A percentile compares a stretch with the other conserved stretches of the same genome.
phyloP scores from a whole-genome alignment of 495 filamentous ascomycete genomes.

The Letharia lupina region DNA sequence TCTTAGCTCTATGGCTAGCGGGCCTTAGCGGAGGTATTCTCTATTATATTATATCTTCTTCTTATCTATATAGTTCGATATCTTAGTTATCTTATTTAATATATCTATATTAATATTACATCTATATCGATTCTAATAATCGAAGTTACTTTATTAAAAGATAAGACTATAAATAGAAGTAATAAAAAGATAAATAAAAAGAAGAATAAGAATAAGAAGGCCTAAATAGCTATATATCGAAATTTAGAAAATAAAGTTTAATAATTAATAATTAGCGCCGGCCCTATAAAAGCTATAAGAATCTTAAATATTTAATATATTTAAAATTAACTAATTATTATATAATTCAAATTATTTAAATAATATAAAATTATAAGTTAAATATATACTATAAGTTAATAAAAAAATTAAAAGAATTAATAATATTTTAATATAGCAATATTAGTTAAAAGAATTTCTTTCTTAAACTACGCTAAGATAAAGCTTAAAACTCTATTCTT shows the following conservation, averaged over 20 bases:
- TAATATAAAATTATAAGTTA: background rate
- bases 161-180: background rate
- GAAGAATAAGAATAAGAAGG: background rate
- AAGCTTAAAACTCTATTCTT: background rate
- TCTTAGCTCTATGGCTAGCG: too few species aligned
- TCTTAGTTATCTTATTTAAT: too few species aligned
- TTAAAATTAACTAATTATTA: background rate
- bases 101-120: too few species aligned
- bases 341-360: background rate
- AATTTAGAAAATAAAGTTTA: background rate
- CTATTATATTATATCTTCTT: too few species aligned
- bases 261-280: background rate
- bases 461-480: background rate
- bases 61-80: too few species aligned
- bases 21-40: too few species aligned
- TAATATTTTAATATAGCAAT: background rate
- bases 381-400: background rate
- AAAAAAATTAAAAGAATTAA: background rate
- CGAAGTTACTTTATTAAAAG: background rate
- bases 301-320: background rate
- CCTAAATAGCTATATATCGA: background rate
- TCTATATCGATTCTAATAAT: too few species aligned
- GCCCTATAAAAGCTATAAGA: accelerated
- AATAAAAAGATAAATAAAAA: background rate
- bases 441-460: background rate